These are phyloP conservation scores for Lavandula angustifolia DNA, from an alignment of 257 asterid species.

Conservation along the genomic window DNA sequence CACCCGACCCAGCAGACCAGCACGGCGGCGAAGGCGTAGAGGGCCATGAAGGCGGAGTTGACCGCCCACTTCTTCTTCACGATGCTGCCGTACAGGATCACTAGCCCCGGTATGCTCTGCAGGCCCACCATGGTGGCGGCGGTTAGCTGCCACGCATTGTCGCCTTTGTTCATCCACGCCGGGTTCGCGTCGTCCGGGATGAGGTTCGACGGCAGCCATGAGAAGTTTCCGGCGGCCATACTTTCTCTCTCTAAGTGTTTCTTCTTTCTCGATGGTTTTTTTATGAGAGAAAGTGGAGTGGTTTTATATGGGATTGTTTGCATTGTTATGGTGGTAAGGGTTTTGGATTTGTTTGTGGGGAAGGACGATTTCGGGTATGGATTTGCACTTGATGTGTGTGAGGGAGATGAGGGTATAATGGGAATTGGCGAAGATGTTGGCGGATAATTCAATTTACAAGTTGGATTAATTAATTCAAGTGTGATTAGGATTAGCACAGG, in stretches of 20 bases:
- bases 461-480: too few species aligned
- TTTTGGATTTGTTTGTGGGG: constrained; percentile 19
- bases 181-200: constrained; percentile 47
- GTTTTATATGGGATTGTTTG: background rate
- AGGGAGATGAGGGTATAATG: constrained; percentile 6
- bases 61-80: too few species aligned
- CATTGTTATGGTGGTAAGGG: constrained; percentile 16
- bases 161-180: constrained; percentile 68
- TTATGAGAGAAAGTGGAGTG: background rate
- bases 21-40: constrained; percentile 76
- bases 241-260: background rate
- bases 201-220: constrained; percentile 49
- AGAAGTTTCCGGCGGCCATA: constrained; percentile 29
- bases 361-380: background rate
- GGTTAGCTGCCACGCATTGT: constrained; percentile 81
- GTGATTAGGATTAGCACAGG: constrained; percentile 21
- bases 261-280: background rate
- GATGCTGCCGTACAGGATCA: constrained; percentile 18
- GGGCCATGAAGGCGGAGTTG: constrained; percentile 63
- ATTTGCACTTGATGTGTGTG: background rate
- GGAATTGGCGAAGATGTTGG: constrained; percentile 17
- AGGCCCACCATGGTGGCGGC: constrained; percentile 78
- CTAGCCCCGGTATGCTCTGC: constrained; percentile 67
- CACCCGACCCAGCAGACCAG: constrained; percentile 81
- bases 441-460: constrained; percentile 35